Conservation (phyloP, 768 basidiomycete species). For the Phaeotremella fagi region DNA sequence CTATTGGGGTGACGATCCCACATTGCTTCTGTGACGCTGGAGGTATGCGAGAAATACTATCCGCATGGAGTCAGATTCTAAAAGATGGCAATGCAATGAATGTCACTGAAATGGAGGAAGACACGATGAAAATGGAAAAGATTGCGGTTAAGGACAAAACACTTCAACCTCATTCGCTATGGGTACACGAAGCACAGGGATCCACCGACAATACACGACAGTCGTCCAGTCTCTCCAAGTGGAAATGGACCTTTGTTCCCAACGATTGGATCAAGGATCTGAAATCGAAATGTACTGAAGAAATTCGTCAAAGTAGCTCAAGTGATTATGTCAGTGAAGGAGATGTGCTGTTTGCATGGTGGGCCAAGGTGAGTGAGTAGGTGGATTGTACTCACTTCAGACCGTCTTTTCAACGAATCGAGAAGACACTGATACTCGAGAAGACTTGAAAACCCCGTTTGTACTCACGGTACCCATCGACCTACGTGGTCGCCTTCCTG, state of each 20-base stretch:
- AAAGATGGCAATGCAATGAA: neutral
- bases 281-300: neutral
- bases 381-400: neutral
- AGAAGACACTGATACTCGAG: neutral
- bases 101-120: neutral
- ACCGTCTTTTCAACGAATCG: neutral
- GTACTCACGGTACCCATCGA: slow-evolving; percentile 5
- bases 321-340: slow-evolving; percentile 3
- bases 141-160: neutral
- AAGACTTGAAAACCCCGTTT: too few species aligned
- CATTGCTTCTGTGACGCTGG: slow-evolving; percentile 4
- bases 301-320: neutral
- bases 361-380: slow-evolving; percentile 4
- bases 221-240: neutral
- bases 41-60: slow-evolving; percentile 1
- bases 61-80: neutral
- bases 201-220: neutral
- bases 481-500: slow-evolving; percentile 1
- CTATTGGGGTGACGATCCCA: slow-evolving; percentile 1
- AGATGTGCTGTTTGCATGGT: slow-evolving; percentile 5
- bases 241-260: slow-evolving; percentile 1
- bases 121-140: slow-evolving; percentile 4
- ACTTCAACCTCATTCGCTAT: neutral
- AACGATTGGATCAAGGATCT: neutral
- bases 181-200: neutral